Base-by-base conservation (phyloP, 495 filamentous ascomycete species). In the Zalerion maritima region DNA sequence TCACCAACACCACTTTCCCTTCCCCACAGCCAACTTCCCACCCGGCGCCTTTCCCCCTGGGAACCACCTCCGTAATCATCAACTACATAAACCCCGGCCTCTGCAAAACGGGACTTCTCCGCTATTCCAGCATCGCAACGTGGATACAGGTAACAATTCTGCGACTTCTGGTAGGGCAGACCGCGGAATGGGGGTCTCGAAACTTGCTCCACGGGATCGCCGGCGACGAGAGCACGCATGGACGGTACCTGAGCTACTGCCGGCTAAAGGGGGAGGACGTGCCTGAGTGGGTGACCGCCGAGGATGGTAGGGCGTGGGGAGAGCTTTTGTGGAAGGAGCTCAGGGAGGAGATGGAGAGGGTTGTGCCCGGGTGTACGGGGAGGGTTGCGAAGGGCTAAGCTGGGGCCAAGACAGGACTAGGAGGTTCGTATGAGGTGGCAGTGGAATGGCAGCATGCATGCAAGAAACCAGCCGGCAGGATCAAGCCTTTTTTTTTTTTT, bases 11-110 rank as follows among this genome's bases (percentile, higher is more conserved):
- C n/a, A n/a, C n/a, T n/a, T n/a, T n/a, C n/a, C n/a, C n/a, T n/a
- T n/a, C n/a, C n/a, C n/a, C n/a, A n/a, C n/a, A n/a, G n/a, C n/a
- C n/a, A n/a, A n/a, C n/a, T n/a, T n/a, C n/a, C n/a, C n/a, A n/a
- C n/a, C n/a, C n/a, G n/a, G n/a, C n/a, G n/a, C n/a, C n/a, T n/a
- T n/a, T n/a, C n/a, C n/a, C n/a, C n/a, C n/a, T n/a, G n/a, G n/a
- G n/a, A n/a, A n/a, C n/a, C n/a, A n/a, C n/a, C n/a, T n/a, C n/a
- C 6, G 57, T 69, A 14, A 44, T 59, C 8, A 35, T 69, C 32
- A 60, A 58, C 26, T 45, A 56, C 34, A 12, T 63, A 3, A 62
- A 57, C 30, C 64, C 64, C 0, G 60, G 60, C 7, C 33, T 57
- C 14, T 60, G 57, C 34, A 45, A 59, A 14, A 58, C 60, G 2